Base-by-base conservation (phyloP, 208 protist species). In the Herpetomonas samuelpessoai region DNA sequence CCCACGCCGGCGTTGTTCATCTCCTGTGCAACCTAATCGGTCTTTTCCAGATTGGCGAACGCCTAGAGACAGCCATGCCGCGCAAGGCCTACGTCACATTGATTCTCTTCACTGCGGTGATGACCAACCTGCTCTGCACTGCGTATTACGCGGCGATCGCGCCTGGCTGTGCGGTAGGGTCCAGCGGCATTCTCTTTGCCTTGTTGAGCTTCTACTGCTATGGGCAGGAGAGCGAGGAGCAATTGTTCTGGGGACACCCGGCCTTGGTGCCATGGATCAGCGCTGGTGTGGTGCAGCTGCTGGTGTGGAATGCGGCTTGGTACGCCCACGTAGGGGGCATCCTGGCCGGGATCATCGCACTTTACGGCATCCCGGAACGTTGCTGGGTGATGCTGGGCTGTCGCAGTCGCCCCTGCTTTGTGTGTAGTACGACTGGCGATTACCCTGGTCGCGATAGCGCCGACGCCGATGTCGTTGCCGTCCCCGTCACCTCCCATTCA, bases 151-250 rank as follows among this genome's bases (percentile, higher is more conserved):
- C 9, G 6, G 24, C 63, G 3, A 26, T 24, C 53, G 12, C 19
- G 29, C 14, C 26, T 63, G 27, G 3, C 19, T 74, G 35, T 14
- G 49, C 29, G 28, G 62, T 73, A 27, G 67, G 48, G 16, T 24
- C 28, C 39, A 71, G 64, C 50, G 69, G 56, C 28, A 63, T 75
- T 7, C 39, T 75, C 26, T 75, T 65, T 61, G 39, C 56, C 25
- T 44, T 75, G 25, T 29, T 75, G 25, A 66, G 16, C 10, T 56
- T 66, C 62, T 46, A 31, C 12, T 44, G 38, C 24, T 74, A 60
- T n/a, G 30, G 46, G 2, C 46, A 24, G 26, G 26, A 52, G 53
- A 30, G 26, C 35, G 25, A 35, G 18, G n/a, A 19, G 31, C 2
- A 59, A 27, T n/a, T 58, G 35, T 61, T 63, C 29, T 63, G 63